Evolutionary conservation across 768 basidiomycete genomes (phyloP).

Genomic region (Butyriboletus loyo): DNA sequence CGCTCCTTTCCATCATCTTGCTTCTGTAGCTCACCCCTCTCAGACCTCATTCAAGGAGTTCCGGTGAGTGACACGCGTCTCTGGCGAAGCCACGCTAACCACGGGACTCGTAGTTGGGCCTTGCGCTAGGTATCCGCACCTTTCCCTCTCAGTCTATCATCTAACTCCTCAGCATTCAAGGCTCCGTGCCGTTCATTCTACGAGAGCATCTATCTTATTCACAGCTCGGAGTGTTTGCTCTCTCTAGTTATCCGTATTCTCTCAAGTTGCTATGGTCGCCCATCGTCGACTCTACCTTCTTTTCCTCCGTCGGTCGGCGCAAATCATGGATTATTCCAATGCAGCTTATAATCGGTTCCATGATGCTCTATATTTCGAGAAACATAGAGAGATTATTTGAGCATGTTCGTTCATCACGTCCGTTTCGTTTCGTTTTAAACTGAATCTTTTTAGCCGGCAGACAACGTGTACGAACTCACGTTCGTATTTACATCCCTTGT

Average conservation of each 20-base stretch:
- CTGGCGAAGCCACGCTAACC: conserved; percentile 8
- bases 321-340: conserved; percentile 99
- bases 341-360: conserved; percentile 81
- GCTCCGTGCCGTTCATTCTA: conserved; percentile 94
- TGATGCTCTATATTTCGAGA: conserved; percentile 77
- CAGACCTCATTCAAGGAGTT: conserved; percentile 83
- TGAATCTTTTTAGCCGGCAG: conserved; percentile 58
- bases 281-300: conserved; percentile 89
- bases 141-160: background rate
- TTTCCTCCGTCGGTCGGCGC: conserved; percentile 80
- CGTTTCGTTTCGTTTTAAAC: conserved; percentile 2
- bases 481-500: conserved; percentile 86
- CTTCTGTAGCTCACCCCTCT: conserved; percentile 14
- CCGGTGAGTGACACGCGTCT: conserved; percentile 56
- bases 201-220: conserved; percentile 96
- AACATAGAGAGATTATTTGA: conserved; percentile 76
- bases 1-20: conserved; percentile 4
- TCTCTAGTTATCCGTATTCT: conserved; percentile 93
- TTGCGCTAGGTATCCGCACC: conserved; percentile 69
- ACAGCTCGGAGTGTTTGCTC: conserved; percentile 89
- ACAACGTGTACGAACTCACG: conserved; percentile 77
- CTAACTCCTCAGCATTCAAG: conserved; percentile 37
- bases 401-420: conserved; percentile 47
- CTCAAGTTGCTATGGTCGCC: conserved; percentile 97
- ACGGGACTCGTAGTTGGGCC: conserved; percentile 55